Conservation (phyloP, 2,329 filamentous ascomycete species). For the Chalara sp. region DNA sequence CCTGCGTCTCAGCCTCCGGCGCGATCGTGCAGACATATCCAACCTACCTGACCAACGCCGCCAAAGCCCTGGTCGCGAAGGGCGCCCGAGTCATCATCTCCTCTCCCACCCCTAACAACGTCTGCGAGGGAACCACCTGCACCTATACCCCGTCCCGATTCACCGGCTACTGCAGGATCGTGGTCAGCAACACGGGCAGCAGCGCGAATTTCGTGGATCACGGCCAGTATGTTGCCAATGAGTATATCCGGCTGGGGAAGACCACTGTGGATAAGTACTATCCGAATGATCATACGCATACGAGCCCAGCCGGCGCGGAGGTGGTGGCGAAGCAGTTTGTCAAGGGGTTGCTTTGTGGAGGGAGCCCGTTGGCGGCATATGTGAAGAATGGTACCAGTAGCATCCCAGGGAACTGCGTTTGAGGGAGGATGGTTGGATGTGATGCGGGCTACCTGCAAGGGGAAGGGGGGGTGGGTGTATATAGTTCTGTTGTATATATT, state of each 20-base stretch:
- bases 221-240: constrained; percentile 44
- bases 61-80: constrained; percentile 34
- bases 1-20: constrained; percentile 36
- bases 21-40: constrained; percentile 35
- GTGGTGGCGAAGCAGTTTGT: constrained; percentile 50
- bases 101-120: constrained; percentile 56
- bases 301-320: constrained; percentile 46
- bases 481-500: too few relatives aligned
- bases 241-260: constrained; percentile 41
- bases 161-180: constrained; percentile 44
- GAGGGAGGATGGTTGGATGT: neutral
- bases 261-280: constrained; percentile 42
- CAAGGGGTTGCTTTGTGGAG: constrained; percentile 35
- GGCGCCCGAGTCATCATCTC: constrained; percentile 55
- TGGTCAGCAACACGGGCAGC: constrained; percentile 31
- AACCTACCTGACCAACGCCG: constrained; percentile 19
- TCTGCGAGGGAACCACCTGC: constrained; percentile 50
- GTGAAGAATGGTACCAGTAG: constrained; percentile 20
- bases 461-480: too few relatives aligned
- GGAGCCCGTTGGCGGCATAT: constrained; percentile 16
- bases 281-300: constrained; percentile 55
- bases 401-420: constrained; percentile 21
- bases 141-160: constrained; percentile 43
- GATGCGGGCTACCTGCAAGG: too few relatives aligned
- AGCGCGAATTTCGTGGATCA: constrained; percentile 50